Base-by-base conservation (phyloP, 441 rosid genomes). In the Populus tomentosa region DNA sequence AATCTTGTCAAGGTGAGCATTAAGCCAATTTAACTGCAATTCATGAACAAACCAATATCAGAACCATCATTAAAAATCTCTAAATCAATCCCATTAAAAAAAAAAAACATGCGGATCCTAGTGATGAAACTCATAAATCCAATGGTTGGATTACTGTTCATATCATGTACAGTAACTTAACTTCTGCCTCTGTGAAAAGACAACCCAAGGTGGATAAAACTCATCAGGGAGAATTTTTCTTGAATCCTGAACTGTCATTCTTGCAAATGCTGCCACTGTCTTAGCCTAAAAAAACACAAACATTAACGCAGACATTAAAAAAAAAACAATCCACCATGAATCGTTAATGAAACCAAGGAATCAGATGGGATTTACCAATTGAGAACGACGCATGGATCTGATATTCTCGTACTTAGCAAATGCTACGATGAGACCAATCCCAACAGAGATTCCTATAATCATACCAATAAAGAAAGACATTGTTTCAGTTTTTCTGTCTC, bases 221-320 rank as follows among this genome's bases (percentile, higher is more conserved):
- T 94, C 88, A 32, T 81, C 82, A 1, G 94, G 92, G 24, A 95
- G 84, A 72, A 95, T 77, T 71, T 89, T 94, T 81, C 91, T 88
- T 2, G 97, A 89, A 89, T 94, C 99, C 65, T 86, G 90, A 78
- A 95, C 91, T 36, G 92, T 92, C 97, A 95, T 86, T 82, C 92
- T 94, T 5, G 97, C 94, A 79, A 95, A 95, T 61, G 97, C 90
- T n/a, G 97, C 97, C 33, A 95, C 86, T n/a, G 82, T 87, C 50
- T 69, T 82, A 8, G 97, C 99, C 99, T 94, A 28, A n/a, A 18
- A 69, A 70, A 2, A 42, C 72, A n/a, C 28, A 65, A 14, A 40
- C 16, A 53, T 18, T n/a, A 72, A 67, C 3, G 16, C 9, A 20
- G 36, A 65, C n/a, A n/a, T 18, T 11, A 7, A 61, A 61, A 23